Evolutionary conservation across 2,329 filamentous ascomycete genomes (phyloP).

Genomic region (Byssothecium circinans): DNA sequence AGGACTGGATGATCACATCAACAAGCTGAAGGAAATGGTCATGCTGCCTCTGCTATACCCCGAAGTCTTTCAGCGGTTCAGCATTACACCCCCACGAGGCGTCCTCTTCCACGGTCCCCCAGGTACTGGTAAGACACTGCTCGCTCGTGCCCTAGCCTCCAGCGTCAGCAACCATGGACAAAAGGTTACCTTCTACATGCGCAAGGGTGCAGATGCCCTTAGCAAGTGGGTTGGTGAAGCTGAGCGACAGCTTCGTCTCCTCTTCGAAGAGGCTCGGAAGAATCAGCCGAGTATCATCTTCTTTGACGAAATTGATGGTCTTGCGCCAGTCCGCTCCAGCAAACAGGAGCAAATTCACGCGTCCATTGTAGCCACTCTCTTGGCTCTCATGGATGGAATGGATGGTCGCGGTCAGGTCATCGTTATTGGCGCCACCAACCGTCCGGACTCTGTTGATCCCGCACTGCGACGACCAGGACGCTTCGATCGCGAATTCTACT

Average conservation of each 20-base stretch:
- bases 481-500: slow-evolving; percentile 98
- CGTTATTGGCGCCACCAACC: slow-evolving; percentile 97
- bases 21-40: slow-evolving; percentile 98
- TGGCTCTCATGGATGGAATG: slow-evolving; percentile 55
- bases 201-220: slow-evolving; percentile 94
- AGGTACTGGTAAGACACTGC: slow-evolving; percentile 95
- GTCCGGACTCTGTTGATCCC: slow-evolving; percentile 93
- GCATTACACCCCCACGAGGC: slow-evolving; percentile 90
- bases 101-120: slow-evolving; percentile 97
- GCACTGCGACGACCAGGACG: slow-evolving; percentile 91
- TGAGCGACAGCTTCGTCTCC: slow-evolving; percentile 85
- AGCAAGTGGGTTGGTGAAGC: slow-evolving; percentile 99
- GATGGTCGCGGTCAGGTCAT: slow-evolving; percentile 76
- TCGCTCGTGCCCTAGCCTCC: slow-evolving; percentile 88
- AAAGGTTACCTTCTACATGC: slow-evolving; percentile 99
- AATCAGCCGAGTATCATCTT: slow-evolving; percentile 99
- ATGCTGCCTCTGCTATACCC: slow-evolving; percentile 91
- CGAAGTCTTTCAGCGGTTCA: slow-evolving; percentile 87
- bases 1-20: slow-evolving; percentile 88
- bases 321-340: slow-evolving; percentile 93
- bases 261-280: slow-evolving; percentile 94
- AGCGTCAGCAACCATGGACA: slow-evolving; percentile 85
- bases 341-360: slow-evolving; percentile 99
- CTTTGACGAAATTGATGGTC: slow-evolving; percentile 97
- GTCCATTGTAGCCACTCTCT: slow-evolving; percentile 69